These are phyloP conservation scores for Metschnikowia gruessii DNA, from an alignment of 805 yeast species.

Conservation along the genomic window DNA sequence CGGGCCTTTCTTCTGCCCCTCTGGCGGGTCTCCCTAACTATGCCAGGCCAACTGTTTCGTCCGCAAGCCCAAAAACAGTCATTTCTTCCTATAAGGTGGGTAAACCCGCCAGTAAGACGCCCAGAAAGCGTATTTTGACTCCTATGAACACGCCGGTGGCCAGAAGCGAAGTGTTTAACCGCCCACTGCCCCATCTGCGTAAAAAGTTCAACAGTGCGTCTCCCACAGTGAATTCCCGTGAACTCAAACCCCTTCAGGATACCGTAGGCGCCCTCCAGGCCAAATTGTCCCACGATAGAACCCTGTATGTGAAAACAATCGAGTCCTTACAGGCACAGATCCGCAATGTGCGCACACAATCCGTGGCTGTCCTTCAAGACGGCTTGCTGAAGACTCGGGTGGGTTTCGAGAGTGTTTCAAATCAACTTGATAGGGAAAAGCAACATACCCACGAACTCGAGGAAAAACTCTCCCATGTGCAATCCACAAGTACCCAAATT, in stretches of 20 bases:
- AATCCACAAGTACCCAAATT: not conserved
- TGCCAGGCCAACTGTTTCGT: slow-evolving; percentile 33
- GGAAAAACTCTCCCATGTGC: not conserved
- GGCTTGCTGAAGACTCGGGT: slow-evolving; percentile 1
- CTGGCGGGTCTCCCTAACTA: slow-evolving; percentile 23
- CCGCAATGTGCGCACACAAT: not conserved
- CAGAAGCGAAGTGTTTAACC: not conserved
- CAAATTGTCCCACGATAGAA: not conserved
- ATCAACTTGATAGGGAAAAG: not conserved
- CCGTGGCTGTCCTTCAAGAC: not conserved
- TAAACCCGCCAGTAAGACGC: slow-evolving; percentile 1
- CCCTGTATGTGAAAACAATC: not conserved
- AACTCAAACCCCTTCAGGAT: not conserved
- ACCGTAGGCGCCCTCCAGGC: not conserved
- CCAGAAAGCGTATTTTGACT: not conserved
- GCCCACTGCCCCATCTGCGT: not conserved
- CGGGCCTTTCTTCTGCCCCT: not conserved
- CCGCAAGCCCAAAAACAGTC: slow-evolving; percentile 16
- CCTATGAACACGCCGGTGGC: not conserved
- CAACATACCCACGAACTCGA: not conserved
- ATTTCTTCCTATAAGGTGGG: not conserved
- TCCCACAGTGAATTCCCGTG: not conserved
- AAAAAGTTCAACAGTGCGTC: not conserved
- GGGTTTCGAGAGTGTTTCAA: not conserved
- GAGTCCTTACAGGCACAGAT: not conserved